A percentile compares a stretch with the other conserved stretches of the same genome.
phyloP scores from a whole-genome alignment of 306 rosid species.

The Betula pendula region DNA sequence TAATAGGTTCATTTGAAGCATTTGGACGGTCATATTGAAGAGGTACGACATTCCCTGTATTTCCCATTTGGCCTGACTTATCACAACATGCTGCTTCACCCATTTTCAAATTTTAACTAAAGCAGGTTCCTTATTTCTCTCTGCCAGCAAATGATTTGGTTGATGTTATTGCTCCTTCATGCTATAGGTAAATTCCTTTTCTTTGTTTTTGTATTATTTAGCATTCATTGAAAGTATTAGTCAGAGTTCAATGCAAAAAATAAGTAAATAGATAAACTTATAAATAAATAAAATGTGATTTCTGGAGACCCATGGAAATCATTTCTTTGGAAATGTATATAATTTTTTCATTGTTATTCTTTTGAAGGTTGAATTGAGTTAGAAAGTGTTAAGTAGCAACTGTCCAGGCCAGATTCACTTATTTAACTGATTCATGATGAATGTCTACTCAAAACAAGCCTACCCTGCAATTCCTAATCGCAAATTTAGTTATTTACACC shows the following conservation, averaged over 20 bases:
- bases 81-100: constrained; percentile 37
- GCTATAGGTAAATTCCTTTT: constrained; percentile 67
- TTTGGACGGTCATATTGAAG: constrained; percentile 95
- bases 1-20: constrained; percentile 87
- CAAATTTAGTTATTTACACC: not conserved
- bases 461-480: not conserved
- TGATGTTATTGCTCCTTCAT: constrained; percentile 98
- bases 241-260: not conserved
- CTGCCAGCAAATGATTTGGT: constrained; percentile 97
- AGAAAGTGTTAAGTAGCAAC: not conserved
- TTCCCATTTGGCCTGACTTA: constrained; percentile 20
- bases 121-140: constrained; percentile 97
- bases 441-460: not conserved
- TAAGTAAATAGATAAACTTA: not conserved
- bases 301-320: not conserved
- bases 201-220: not conserved
- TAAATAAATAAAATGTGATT: not conserved
- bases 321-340: not conserved
- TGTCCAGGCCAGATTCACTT: not conserved
- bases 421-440: not conserved
- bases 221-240: constrained; percentile 6
- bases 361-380: not conserved
- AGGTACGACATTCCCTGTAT: constrained; percentile 48
- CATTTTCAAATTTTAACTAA: constrained; percentile 37
- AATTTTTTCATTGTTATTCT: not conserved